Evolutionary conservation across 1,284 basidiomycete species (phyloP), one percentile per base, ranked within the genome.

Genomic region (Pyrrhoderma noxium): DNA sequence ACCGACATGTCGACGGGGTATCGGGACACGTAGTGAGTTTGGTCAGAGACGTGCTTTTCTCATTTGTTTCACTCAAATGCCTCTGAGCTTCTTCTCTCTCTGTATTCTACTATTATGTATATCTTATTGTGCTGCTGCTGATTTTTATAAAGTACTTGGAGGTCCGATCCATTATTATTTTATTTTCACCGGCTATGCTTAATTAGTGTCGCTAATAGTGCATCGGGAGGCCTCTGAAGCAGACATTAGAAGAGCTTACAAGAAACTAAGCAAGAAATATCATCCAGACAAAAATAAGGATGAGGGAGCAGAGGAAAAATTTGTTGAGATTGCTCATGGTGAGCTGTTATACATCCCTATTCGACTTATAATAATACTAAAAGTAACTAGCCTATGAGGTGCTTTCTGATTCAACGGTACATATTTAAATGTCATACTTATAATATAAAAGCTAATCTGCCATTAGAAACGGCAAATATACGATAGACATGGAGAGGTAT

Each of bases 221-320:
- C 77, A 81, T 59, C 81, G 72, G 58, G 82, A 82, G 42, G 91
- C 92, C 19, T 84, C 82, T 27, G 90, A 94, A 35, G 79, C 81
- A 60, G 91, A 95, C 58, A 91, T 97, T 65, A 82, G 88, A 67
- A 84, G 88, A 59, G 90, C 92, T 1, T 97, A 96, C 72, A 88
- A 93, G 69, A 85, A 82, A 64, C 72, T 95, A 44, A 93, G 90
- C 67, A 86, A 84, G 61, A 90, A 85, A 68, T 90, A 80, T 57
- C 93, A 96, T 64, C 93, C 93, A 0, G 93, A 97, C 71, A 94
- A 94, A 73, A 96, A 94, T 68, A 86, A 85, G 59, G 88, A 89
- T 11, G 76, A 82, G 54, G 82, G 74, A 11, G 86, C 92, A 19
- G 86, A 92, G 64, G 80, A 82, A 57, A 86, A 77, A 64, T 96